Conservation (phyloP, 495 filamentous ascomycete species). For the Neurospora terricola region DNA sequence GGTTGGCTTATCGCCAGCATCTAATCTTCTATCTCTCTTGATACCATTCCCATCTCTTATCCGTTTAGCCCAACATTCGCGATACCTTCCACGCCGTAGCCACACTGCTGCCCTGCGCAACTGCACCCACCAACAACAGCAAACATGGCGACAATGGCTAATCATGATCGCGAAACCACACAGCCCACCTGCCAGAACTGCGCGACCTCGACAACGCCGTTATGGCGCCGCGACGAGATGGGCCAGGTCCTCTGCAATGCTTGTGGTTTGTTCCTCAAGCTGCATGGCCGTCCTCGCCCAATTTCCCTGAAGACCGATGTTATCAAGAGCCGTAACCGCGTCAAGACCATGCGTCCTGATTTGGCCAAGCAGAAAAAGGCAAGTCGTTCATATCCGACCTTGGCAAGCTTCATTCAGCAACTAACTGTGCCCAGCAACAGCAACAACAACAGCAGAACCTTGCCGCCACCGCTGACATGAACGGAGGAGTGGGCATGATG, state of each 20-base stretch:
- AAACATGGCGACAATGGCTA: conserved; percentile 34
- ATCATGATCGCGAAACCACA: conserved; percentile 49
- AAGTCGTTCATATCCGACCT: background rate
- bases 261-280: conserved; percentile 92
- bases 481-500: conserved; percentile 30
- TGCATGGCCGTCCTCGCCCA: conserved; percentile 85
- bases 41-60: conserved; percentile 3
- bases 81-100: conserved; percentile 3
- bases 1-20: conserved; percentile 20
- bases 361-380: conserved; percentile 87
- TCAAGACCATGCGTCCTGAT: conserved; percentile 72
- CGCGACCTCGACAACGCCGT: conserved; percentile 83
- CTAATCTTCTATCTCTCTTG: conserved; percentile 16
- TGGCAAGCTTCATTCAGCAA: conserved; percentile 1
- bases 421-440: background rate
- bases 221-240: conserved; percentile 94
- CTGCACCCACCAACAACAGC: background rate
- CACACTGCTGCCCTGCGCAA: background rate
- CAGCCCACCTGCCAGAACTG: conserved; percentile 99
- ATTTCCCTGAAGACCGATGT: conserved; percentile 98
- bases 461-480: conserved; percentile 45
- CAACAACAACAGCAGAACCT: conserved; percentile 31
- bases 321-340: conserved; percentile 97
- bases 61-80: conserved; percentile 1
- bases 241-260: conserved; percentile 99